Evolutionary conservation across 1,284 basidiomycete genomes (phyloP).

Genomic region (Rhodotorula sp.): DNA sequence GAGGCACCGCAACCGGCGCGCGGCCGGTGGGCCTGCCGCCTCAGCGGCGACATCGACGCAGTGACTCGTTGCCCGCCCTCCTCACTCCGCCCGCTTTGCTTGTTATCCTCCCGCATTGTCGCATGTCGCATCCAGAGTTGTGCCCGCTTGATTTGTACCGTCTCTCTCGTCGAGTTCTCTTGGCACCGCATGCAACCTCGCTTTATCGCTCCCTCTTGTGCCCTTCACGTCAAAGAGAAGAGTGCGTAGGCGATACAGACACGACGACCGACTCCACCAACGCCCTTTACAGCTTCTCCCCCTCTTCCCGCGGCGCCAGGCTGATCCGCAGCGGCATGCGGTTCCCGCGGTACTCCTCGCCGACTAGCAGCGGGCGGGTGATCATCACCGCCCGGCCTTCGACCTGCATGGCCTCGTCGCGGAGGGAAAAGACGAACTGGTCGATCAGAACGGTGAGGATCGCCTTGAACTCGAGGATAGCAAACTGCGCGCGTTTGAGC

Average conservation of each 20-base stretch:
- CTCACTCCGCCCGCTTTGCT: neutral
- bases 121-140: neutral
- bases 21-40: too few relatives aligned
- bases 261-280: neutral
- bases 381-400: conserved; percentile 34
- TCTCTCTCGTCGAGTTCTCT: neutral
- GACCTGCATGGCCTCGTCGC: conserved; percentile 23
- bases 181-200: neutral
- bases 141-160: neutral
- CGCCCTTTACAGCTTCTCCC: neutral
- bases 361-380: conserved; percentile 33
- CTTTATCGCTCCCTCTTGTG: neutral
- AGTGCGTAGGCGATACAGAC: too few relatives aligned
- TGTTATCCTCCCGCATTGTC: neutral
- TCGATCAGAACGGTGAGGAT: conserved; percentile 35
- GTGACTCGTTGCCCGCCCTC: neutral
- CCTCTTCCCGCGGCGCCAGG: conserved; percentile 21
- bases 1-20: neutral
- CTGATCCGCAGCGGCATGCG: conserved; percentile 33
- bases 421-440: conserved; percentile 25
- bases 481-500: neutral
- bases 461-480: conserved; percentile 35
- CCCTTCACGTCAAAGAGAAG: neutral
- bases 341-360: conserved; percentile 29
- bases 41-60: too few relatives aligned